Base-by-base conservation (phyloP, 73 alveolate genomes). In the Paramecium pentaurelia region DNA sequence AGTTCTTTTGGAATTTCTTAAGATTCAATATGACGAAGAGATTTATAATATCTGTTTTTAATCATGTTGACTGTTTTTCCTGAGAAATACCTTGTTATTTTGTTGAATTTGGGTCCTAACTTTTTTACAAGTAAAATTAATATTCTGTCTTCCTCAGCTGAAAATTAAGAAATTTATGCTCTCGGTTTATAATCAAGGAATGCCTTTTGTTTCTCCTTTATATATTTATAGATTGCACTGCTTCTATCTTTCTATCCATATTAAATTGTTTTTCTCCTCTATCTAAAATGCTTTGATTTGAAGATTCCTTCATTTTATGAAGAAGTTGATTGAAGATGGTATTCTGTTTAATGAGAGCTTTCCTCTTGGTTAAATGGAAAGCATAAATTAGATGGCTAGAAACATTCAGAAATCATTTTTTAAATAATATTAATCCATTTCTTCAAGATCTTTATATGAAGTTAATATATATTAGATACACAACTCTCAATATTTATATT, bases 31-130 rank as follows among this genome's bases (percentile, higher is more conserved):
- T 45, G 70, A 7, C 91, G 36, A 11, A 80, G 91, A 2, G 49
- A 47, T 34, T 80, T 80, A 36, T 80, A 80, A 44, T 42, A 80
- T 80, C 91, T 42, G 73, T 80, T 80, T 47, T 80, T 80, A 27
- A 80, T 36, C 91, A 80, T 80, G 25, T 49, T 80, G 30, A 80
- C 47, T 32, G 91, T 80, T 28, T 47, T 80, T 9, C 77, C 45
- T 80, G 91, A 64, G 30, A 80, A 80, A 42, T 32, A 49, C 58
- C 49, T 14, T 0, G 73, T 38, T 25, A 80, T 80, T 27, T 42
- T 42, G 25, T 45, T 80, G 58, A 80, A 80, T 47, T 80, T 45
- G 16, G 91, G 91, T 14, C 91, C 91, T 45, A 49, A 20, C 58
- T 45, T 18, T 37, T 73, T 20, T 30, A 73, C 60, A 30, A 73